Conservation (phyloP, 148 eudicot genomes). For the Spergularia bocconei region DNA sequence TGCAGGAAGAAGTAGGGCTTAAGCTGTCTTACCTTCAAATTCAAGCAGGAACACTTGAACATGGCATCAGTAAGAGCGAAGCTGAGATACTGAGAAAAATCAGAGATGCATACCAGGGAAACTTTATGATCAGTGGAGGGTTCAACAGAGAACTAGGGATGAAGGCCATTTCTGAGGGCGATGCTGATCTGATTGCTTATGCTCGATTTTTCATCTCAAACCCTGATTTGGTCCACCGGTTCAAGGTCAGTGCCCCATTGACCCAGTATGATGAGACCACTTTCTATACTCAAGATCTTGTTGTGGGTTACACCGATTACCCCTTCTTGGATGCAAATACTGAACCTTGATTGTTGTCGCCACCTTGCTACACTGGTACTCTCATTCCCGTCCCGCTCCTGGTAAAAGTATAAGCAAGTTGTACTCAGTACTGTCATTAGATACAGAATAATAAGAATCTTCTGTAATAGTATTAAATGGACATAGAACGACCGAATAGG, state of each 20-base stretch:
- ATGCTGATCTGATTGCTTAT: conserved; percentile 35
- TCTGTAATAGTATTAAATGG: no score
- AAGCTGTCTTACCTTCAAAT: not conserved
- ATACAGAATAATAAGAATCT: no score
- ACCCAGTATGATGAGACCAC: conserved; percentile 35
- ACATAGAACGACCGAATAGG: no score
- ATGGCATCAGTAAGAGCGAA: not conserved
- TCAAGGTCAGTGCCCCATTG: conserved; percentile 32
- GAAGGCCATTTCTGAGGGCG: conserved; percentile 23
- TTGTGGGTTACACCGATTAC: conserved; percentile 44
- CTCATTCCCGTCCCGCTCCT: not conserved
- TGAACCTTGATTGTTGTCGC: not conserved
- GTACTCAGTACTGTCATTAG: no score
- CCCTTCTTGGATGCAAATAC: conserved; percentile 28
- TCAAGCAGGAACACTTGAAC: not conserved
- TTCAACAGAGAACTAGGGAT: conserved; percentile 32
- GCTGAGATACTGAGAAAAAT: conserved; percentile 24
- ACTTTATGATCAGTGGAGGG: conserved; percentile 34
- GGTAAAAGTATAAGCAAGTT: not conserved
- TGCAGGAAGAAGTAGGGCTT: conserved; percentile 24
- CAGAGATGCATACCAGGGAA: conserved; percentile 35
- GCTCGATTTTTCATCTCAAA: conserved; percentile 37
- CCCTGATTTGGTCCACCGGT: conserved; percentile 39
- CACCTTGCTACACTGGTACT: not conserved
- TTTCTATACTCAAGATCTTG: conserved; percentile 30